phyloP scores from a whole-genome alignment of 805 yeast genomes.

The Metschnikowia lochheadii region DNA sequence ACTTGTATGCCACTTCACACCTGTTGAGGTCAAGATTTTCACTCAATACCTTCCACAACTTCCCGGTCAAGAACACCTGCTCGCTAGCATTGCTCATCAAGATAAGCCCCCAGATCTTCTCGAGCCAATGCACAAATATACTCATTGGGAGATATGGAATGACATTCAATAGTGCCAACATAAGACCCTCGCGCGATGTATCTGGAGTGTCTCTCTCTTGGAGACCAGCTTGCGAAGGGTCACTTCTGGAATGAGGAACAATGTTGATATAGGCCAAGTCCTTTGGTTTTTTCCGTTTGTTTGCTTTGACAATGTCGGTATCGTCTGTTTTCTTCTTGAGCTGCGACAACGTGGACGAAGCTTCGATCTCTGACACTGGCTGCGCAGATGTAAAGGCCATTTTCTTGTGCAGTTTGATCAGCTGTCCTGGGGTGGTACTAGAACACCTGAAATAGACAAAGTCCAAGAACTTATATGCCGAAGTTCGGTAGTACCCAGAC shows the following conservation, averaged over 20 bases:
- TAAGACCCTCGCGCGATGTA: conserved; percentile 46
- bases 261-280: conserved; percentile 16
- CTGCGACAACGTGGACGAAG: conserved; percentile 32
- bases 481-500: conserved; percentile 7
- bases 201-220: conserved; percentile 27
- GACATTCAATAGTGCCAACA: conserved; percentile 44
- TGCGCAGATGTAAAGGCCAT: conserved; percentile 32
- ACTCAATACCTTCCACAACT: conserved; percentile 52
- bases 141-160: conserved; percentile 50
- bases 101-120: conserved; percentile 36
- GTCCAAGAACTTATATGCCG: conserved; percentile 38
- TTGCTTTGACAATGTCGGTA: conserved; percentile 25
- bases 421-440: conserved; percentile 29
- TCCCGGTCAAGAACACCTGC: conserved; percentile 31
- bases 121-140: conserved; percentile 45
- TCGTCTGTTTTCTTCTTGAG: conserved; percentile 19
- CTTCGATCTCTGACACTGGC: conserved; percentile 35
- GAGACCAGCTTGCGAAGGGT: not conserved
- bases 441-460: conserved; percentile 41
- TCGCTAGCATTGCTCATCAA: conserved; percentile 36
- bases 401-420: conserved; percentile 12
- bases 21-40: conserved; percentile 57
- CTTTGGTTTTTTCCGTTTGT: conserved; percentile 33
- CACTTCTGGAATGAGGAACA: conserved; percentile 12
- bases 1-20: conserved; percentile 49